Percentiles rank a stretch among this genome's conserved stretches.
Evolutionary conservation across 2,329 filamentous ascomycete genomes (phyloP).

Genomic region (Talaromyces sp.): DNA sequence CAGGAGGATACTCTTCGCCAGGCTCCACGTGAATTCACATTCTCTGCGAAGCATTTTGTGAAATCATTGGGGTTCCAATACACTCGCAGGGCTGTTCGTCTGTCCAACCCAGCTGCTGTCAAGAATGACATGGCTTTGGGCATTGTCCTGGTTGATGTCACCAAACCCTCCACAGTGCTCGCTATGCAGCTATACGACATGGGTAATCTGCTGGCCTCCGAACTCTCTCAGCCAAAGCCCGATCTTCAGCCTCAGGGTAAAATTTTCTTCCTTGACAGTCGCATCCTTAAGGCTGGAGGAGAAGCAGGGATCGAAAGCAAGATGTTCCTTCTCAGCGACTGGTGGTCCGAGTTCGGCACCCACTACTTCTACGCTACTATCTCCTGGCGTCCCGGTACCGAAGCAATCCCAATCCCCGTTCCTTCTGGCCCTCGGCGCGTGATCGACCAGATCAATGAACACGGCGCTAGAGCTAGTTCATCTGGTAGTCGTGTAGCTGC

Average conservation of each 20-base stretch:
- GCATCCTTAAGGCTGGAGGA: constrained; percentile 22
- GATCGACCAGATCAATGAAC: background rate
- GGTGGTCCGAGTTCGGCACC: constrained; percentile 30
- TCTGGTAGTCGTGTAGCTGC: background rate
- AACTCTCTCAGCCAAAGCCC: constrained; percentile 8
- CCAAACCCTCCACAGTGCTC: constrained; percentile 19
- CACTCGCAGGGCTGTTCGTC: constrained; percentile 13
- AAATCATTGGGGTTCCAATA: constrained; percentile 19
- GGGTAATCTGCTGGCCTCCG: constrained; percentile 21
- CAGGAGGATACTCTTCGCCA: constrained; percentile 4
- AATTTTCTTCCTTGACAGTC: constrained; percentile 34
- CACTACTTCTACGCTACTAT: constrained; percentile 36
- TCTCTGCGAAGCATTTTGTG: constrained; percentile 22
- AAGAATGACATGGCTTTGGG: constrained; percentile 24
- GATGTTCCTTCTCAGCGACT: constrained; percentile 25
- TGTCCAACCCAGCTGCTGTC: constrained; percentile 25
- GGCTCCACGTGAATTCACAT: constrained; percentile 17
- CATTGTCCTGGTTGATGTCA: constrained; percentile 28
- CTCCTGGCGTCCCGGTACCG: constrained; percentile 24
- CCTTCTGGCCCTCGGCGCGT: background rate
- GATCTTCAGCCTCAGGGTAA: constrained; percentile 23
- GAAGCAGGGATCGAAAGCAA: constrained; percentile 19
- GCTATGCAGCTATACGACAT: constrained; percentile 26
- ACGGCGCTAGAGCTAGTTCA: background rate
- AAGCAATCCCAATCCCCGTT: background rate